Evolutionary conservation across 208 protist species (phyloP), one percentile per base, ranked within the genome.

Genomic region (Crithidia brevicula): DNA sequence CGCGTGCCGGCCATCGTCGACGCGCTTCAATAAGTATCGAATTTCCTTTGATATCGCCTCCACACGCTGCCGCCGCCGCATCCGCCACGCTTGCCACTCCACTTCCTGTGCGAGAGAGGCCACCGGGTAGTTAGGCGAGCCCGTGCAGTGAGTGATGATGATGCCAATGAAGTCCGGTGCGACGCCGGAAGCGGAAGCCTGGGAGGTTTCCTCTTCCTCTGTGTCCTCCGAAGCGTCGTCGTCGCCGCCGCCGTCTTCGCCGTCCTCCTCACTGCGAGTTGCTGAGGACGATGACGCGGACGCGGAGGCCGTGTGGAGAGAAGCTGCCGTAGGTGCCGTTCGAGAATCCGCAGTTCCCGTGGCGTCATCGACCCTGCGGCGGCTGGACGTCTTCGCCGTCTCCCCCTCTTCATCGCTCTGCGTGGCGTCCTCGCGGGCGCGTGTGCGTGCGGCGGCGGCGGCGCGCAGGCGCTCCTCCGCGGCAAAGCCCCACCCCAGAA

Each of bases 401-500:
- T 40, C 8, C 36, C 15, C 36, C 15, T 13, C 36, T 7, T 40
- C 36, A 13, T 40, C 10, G 36, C 36, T 7, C 36, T 13, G 36
- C n/a, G n/a, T 3, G 31, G 4, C 51, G 36, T 22, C 42, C 64
- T 33, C 46, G 6, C 36, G 28, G 13, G n/a, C 27, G 42, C 40
- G 43, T 38, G 54, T 18, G 38, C 18, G 45, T 16, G 42, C 46
- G 18, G 27, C 40, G 2, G 34, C 28, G 8, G 51, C 71, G 6
- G 56, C 46, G 28, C 22, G 42, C 46, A 79, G 25, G 16, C 73
- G 51, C 4, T 67, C 69, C 11, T 68, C 25, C 5, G 68, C 30
- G 10, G 72, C 64, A 45, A 96, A 96, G 15, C 85, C 87, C 88
- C 91, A 96, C 7, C 91, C 91, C 2, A 96, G 66, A 64, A 94